These are phyloP conservation scores for Leishmania aethiopica DNA, from an alignment of 208 protist species.

Conservation along the genomic window DNA sequence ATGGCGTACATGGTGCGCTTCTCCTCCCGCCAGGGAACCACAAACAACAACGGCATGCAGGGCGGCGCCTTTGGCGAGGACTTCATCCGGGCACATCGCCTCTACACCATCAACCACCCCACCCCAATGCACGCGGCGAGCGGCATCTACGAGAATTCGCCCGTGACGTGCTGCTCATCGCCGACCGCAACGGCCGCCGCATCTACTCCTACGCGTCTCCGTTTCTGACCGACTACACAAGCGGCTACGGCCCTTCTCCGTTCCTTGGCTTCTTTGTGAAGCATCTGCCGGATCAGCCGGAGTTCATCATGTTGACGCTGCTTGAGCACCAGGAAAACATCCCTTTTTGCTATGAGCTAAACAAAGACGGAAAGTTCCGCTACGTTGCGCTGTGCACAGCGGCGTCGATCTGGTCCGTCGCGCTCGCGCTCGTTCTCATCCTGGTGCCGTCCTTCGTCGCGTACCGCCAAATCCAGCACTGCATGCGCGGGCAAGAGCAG, in stretches of 20 bases:
- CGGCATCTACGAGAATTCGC: constrained; percentile 85
- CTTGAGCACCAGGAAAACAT: constrained; percentile 84
- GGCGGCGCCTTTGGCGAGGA: constrained; percentile 30
- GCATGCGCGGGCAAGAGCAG: constrained; percentile 8
- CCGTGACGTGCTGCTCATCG: constrained; percentile 75
- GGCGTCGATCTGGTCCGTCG: constrained; percentile 66
- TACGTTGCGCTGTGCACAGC: constrained; percentile 85
- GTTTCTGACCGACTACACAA: constrained; percentile 46
- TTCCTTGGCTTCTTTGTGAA: constrained; percentile 75
- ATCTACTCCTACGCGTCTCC: constrained; percentile 75
- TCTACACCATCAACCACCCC: constrained; percentile 53
- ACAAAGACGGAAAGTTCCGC: constrained; percentile 61
- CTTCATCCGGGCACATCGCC: constrained; percentile 34
- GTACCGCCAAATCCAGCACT: constrained; percentile 32
- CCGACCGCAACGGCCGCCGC: constrained; percentile 76
- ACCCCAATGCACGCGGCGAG: constrained; percentile 61
- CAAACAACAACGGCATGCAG: constrained; percentile 31
- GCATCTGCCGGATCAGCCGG: constrained; percentile 82
- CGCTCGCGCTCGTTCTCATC: constrained; percentile 41
- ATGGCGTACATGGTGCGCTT: constrained; percentile 84
- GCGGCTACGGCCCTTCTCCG: constrained; percentile 39
- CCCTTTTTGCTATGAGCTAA: constrained; percentile 88
- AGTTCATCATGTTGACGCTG: constrained; percentile 76
- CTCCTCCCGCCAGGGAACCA: constrained; percentile 22
- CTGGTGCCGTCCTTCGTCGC: constrained; percentile 33